Conservation (phyloP, 2,329 filamentous ascomycete genomes). For the Penicillium sp. region DNA sequence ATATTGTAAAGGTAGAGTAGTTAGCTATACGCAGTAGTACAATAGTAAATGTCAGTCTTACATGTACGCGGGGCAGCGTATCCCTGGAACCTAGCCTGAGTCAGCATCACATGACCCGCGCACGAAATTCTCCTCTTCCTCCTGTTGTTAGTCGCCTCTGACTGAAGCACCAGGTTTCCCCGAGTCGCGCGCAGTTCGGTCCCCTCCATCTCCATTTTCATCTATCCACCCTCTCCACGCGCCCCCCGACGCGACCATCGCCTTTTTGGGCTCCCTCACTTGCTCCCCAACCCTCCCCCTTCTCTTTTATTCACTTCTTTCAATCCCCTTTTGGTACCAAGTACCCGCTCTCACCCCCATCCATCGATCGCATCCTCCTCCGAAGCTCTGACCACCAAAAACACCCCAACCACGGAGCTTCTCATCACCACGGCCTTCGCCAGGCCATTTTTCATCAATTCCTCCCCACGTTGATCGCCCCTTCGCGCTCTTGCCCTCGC, state of each 20-base stretch:
- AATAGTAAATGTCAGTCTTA: background rate
- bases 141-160: slow-evolving; percentile 32
- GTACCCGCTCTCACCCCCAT: slow-evolving; percentile 20
- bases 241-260: slow-evolving; percentile 26
- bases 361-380: slow-evolving; percentile 23
- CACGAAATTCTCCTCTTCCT: slow-evolving; percentile 35
- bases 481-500: slow-evolving; percentile 20
- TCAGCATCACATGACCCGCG: slow-evolving; percentile 28
- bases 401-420: slow-evolving; percentile 30
- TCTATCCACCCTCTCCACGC: slow-evolving; percentile 32
- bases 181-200: slow-evolving; percentile 36
- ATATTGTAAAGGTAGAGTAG: background rate
- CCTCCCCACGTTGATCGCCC: slow-evolving; percentile 20
- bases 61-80: background rate
- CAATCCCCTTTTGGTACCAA: slow-evolving; percentile 14
- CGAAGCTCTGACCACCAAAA: slow-evolving; percentile 26
- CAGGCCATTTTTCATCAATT: slow-evolving; percentile 25
- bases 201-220: slow-evolving; percentile 38
- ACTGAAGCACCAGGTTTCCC: slow-evolving; percentile 35
- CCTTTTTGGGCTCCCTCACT: slow-evolving; percentile 20
- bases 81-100: slow-evolving; percentile 17
- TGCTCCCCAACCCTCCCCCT: slow-evolving; percentile 14
- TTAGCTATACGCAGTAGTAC: too few species aligned
- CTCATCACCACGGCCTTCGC: slow-evolving; percentile 32
- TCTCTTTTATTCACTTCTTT: slow-evolving; percentile 15